Conservation (phyloP, 306 rosid genomes). For the Crotalaria pallida region DNA sequence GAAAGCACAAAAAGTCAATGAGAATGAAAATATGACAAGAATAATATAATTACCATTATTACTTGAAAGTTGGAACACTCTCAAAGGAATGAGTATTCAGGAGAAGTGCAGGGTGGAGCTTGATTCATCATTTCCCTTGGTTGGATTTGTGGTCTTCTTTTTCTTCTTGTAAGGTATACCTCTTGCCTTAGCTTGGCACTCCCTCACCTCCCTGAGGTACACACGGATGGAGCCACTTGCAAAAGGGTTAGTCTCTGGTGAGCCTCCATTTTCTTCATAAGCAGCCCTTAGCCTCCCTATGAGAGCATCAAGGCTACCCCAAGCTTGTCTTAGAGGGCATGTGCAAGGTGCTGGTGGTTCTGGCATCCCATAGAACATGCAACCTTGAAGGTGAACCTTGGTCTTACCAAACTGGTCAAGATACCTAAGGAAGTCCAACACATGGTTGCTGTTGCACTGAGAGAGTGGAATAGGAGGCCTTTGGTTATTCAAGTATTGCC, state of each 20-base stretch:
- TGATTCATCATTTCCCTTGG: slow-evolving; percentile 46
- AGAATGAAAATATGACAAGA: not conserved
- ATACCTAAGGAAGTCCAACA: slow-evolving; percentile 79
- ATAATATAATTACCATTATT: slow-evolving; percentile 35
- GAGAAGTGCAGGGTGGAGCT: slow-evolving; percentile 47
- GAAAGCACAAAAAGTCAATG: not conserved
- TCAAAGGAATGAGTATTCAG: slow-evolving; percentile 23
- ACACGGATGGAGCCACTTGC: slow-evolving; percentile 80
- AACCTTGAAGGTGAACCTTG: slow-evolving; percentile 86
- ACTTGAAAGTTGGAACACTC: not conserved
- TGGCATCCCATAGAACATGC: slow-evolving; percentile 88
- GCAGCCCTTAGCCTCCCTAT: slow-evolving; percentile 98
- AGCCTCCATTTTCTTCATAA: slow-evolving; percentile 88
- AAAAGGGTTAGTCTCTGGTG: slow-evolving; percentile 81
- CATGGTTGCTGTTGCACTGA: slow-evolving; percentile 84
- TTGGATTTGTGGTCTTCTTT: slow-evolving; percentile 58
- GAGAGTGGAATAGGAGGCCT: slow-evolving; percentile 85
- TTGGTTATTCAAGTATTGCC: slow-evolving; percentile 88
- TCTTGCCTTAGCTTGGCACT: slow-evolving; percentile 93
- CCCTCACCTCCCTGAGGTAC: slow-evolving; percentile 84
- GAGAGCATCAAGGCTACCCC: slow-evolving; percentile 98
- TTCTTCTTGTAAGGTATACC: slow-evolving; percentile 98
- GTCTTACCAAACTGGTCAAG: slow-evolving; percentile 97
- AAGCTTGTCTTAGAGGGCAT: slow-evolving; percentile 90
- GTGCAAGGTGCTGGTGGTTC: slow-evolving; percentile 98